Evolutionary conservation across 257 asterid species (phyloP), one percentile per base, ranked within the genome.

Genomic region (Dorcoceras hygrometricum): DNA sequence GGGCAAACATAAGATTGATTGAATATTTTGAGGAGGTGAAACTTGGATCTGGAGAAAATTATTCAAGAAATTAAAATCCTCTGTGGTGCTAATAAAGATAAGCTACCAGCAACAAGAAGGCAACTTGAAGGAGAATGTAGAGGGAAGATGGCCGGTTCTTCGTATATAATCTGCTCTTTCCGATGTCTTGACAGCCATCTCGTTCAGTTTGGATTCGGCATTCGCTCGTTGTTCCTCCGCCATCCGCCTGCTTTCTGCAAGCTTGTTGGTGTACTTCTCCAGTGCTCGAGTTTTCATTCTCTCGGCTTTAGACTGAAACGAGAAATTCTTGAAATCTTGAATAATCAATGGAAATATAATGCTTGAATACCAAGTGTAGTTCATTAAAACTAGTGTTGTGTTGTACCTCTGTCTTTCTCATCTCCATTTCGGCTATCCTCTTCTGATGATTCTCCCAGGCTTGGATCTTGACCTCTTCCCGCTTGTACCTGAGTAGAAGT

Each of bases 391-490:
- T 4, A 14, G 61, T 60, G 7, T 19, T 23, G n/a, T n/a, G n/a
- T n/a, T 2, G 12, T 83, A 93, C 99, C 97, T 93, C 97, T 63
- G 79, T 80, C 76, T 85, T 85, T 67, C 89, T 70, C 86, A 79
- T 83, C 75, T 86, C 90, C 95, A 90, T 82, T 65, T 93, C 99
- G 23, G 97, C 96, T 76, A 79, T 93, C 81, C 87, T 84, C 57
- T 88, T 88, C 80, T 88, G 73, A 65, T 90, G 97, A 76, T 90
- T 93, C 65, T 93, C 96, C 99, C 99, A 90, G 1, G 95, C 99
- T 59, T 93, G 93, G 64, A 93, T 90, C 84, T 78, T 93, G 75
- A 85, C 90, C 71, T 93, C 96, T 81, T 93, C 95, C 0, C 97
- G 85, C 74, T 93, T 93, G 68, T 82, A 93, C 95, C 99, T 92